Evolutionary conservation across 1,284 basidiomycete genomes (phyloP), one percentile per base, ranked within the genome.

Genomic region (Puccinia novopanici): DNA sequence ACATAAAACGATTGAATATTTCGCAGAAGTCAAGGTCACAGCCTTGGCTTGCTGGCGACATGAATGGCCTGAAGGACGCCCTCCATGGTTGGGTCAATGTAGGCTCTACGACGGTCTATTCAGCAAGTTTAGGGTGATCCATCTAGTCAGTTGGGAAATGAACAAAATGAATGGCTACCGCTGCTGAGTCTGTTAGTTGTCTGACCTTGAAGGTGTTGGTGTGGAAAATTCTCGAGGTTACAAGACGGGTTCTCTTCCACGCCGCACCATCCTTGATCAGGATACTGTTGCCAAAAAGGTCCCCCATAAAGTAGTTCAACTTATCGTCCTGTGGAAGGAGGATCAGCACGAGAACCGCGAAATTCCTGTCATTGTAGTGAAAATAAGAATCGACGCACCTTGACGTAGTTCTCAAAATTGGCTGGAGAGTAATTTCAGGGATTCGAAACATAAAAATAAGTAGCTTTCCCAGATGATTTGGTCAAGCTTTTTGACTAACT

Each of bases 381-480:
- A 34, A 65, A 27, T 5, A 10, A 19, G 15, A 45, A 70, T 24
- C 1, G 0, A 0, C 5, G n/a, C 17, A 73, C 71, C 52, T 73
- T 73, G 50, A 73, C 71, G 50, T 73, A 73, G 52, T 73, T 73
- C 9, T 73, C 30, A 34, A 73, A 73, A 19, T 73, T 73, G 13
- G 71, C 71, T 73, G 17, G 19, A 24, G 30, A 34, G 30, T 24
- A 6, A n/a, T 15, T 52, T 54, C 30, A 19, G 3, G 45, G 37
- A 9, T 45, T 40, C 10, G 22, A 42, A 70, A 34, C 30, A 68
- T 2, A 50, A 27, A 8, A 17, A 48, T 17, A 17, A 48, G 42
- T 42, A 48, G 8, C 17, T 42, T 27, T 48, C 48, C 54, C 50
- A 73, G 24, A 54, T 22, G 27, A 73, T 54, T 52, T 15, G 3